These are phyloP conservation scores for Peribolospora baueri DNA, from an alignment of 768 basidiomycete genomes.

Conservation along the genomic window DNA sequence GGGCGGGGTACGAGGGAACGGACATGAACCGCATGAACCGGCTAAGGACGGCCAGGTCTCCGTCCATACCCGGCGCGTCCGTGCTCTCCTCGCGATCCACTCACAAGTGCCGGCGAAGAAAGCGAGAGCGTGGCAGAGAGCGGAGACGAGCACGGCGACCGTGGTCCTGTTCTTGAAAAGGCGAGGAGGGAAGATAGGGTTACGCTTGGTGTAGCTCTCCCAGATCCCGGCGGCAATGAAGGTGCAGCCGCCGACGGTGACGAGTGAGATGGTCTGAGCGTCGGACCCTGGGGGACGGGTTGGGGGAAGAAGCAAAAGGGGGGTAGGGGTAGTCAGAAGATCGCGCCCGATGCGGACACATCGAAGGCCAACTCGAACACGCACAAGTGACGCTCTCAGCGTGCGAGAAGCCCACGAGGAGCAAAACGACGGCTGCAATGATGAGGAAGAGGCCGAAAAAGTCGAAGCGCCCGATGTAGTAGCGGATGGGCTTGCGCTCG, in stretches of 20 bases:
- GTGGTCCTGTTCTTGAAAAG: constrained; percentile 9
- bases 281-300: no score
- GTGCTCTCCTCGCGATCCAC: neutral
- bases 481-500: constrained; percentile 7
- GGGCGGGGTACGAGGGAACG: no score
- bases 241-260: neutral
- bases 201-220: constrained; percentile 13
- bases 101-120: neutral
- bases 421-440: constrained; percentile 11
- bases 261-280: neutral
- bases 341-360: no score
- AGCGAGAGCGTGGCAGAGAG: neutral
- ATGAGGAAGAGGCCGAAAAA: constrained; percentile 18
- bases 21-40: neutral
- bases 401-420: constrained; percentile 14
- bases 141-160: neutral
- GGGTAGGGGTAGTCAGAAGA: no score
- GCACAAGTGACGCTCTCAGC: neutral
- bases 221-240: constrained; percentile 9
- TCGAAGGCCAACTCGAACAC: neutral
- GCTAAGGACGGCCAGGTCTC: neutral
- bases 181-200: constrained; percentile 16
- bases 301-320: no score
- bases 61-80: neutral
- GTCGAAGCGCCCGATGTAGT: constrained; percentile 15